A percentile compares a stretch with the other conserved stretches of the same genome.
Evolutionary conservation across 2,329 filamentous ascomycete species (phyloP).

Genomic region (Beauveria asiatica): DNA sequence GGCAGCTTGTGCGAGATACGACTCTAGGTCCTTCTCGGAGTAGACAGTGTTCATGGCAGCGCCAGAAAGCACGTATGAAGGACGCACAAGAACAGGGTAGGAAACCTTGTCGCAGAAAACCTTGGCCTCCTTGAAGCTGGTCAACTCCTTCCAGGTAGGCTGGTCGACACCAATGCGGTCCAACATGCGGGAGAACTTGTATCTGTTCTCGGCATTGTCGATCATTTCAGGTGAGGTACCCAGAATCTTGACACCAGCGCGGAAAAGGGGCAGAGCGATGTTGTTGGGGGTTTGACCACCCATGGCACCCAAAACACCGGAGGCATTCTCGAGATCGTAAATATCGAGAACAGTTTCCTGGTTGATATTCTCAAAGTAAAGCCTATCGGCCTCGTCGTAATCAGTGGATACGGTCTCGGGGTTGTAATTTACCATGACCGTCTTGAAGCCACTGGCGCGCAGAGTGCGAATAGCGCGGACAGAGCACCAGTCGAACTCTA

Average conservation of each 20-base stretch:
- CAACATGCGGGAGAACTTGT: conserved; percentile 98
- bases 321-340: conserved; percentile 76
- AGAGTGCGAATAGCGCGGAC: conserved; percentile 89
- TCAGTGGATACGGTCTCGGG: conserved; percentile 86
- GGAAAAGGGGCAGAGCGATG: conserved; percentile 82
- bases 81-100: conserved; percentile 90
- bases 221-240: conserved; percentile 99
- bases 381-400: conserved; percentile 85
- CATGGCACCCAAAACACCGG: conserved; percentile 88
- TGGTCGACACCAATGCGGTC: conserved; percentile 93
- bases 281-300: conserved; percentile 97
- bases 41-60: conserved; percentile 99
- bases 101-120: conserved; percentile 80
- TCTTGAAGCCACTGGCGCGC: conserved; percentile 77
- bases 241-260: conserved; percentile 83
- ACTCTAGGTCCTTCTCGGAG: conserved; percentile 83
- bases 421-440: conserved; percentile 93
- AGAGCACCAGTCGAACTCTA: conserved; percentile 99
- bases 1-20: conserved; percentile 80
- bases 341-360: conserved; percentile 88
- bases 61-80: conserved; percentile 93
- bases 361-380: conserved; percentile 96
- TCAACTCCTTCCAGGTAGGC: conserved; percentile 95
- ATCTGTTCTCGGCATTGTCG: conserved; percentile 91
- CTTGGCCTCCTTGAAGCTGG: conserved; percentile 83